Percentiles rank a stretch among this genome's conserved stretches.
Evolutionary conservation across 495 filamentous ascomycete genomes (phyloP).

Genomic region (Annulohypoxylon nitens): DNA sequence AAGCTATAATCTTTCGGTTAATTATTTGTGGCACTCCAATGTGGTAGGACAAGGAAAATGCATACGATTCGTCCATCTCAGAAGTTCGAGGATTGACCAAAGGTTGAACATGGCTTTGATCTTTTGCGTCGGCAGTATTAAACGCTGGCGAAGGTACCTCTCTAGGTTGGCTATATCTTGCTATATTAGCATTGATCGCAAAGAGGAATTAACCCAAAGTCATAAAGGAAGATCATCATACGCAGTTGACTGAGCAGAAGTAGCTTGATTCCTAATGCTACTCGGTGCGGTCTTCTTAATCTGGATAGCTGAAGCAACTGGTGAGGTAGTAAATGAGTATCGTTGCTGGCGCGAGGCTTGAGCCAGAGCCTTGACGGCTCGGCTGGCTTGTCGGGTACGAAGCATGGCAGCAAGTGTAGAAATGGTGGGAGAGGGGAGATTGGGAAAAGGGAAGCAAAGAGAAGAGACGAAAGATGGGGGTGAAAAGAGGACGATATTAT

Average conservation of each 20-base stretch:
- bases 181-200: constrained; percentile 42
- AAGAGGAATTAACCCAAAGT: background rate
- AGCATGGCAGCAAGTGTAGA: constrained; percentile 53
- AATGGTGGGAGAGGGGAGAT: constrained; percentile 17
- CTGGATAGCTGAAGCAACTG: constrained; percentile 46
- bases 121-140: constrained; percentile 66
- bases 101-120: constrained; percentile 73
- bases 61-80: constrained; percentile 82
- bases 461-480: constrained; percentile 23
- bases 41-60: constrained; percentile 43
- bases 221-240: constrained; percentile 37
- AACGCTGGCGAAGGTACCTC: constrained; percentile 77
- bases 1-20: constrained; percentile 69
- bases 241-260: constrained; percentile 51
- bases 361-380: constrained; percentile 59
- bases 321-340: constrained; percentile 43
- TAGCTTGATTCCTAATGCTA: constrained; percentile 55
- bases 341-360: constrained; percentile 52
- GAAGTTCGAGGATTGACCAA: constrained; percentile 70
- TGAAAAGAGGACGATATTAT: background rate
- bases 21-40: constrained; percentile 38
- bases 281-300: constrained; percentile 47
- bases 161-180: constrained; percentile 52
- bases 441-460: background rate
- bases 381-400: constrained; percentile 56